Conservation (phyloP, 306 rosid species). For the Medicago lupulina region DNA sequence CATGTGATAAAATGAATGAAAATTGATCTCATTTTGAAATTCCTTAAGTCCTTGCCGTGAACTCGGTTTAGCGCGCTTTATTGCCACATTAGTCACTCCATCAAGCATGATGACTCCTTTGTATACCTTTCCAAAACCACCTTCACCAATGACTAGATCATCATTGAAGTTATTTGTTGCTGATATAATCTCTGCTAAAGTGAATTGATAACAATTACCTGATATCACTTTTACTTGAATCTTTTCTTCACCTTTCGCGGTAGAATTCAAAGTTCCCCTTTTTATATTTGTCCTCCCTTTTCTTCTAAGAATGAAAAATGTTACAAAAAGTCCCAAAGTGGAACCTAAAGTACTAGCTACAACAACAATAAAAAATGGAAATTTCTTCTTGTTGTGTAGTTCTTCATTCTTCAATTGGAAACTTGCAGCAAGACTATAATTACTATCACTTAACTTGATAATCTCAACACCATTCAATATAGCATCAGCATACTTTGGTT, state of each 20-base stretch:
- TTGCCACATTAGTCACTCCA: conserved; percentile 39
- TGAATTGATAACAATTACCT: conserved; percentile 40
- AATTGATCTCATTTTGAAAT: conserved; percentile 51
- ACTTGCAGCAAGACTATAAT: conserved; percentile 43
- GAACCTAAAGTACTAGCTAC: conserved; percentile 27
- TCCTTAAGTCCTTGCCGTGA: conserved; percentile 55
- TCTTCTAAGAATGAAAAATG: conserved; percentile 6
- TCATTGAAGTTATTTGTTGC: conserved; percentile 52
- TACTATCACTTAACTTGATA: conserved; percentile 48
- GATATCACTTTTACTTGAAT: conserved; percentile 37
- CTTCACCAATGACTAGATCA: conserved; percentile 49
- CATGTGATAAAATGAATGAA: conserved; percentile 47
- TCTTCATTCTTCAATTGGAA: conserved; percentile 27
- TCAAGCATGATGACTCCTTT: conserved; percentile 42
- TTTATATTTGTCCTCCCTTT: conserved; percentile 25
- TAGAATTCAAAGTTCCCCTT: not conserved
- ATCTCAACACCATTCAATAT: conserved; percentile 56
- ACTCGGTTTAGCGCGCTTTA: conserved; percentile 52
- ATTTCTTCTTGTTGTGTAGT: conserved; percentile 9
- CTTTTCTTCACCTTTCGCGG: conserved; percentile 1
- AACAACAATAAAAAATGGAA: not conserved
- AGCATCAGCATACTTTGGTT: conserved; percentile 46
- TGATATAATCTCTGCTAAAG: conserved; percentile 46
- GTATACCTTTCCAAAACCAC: conserved; percentile 65
- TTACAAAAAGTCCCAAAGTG: conserved; percentile 24